Evolutionary conservation across 257 asterid genomes (phyloP).

Genomic region (Echium plantagineum): DNA sequence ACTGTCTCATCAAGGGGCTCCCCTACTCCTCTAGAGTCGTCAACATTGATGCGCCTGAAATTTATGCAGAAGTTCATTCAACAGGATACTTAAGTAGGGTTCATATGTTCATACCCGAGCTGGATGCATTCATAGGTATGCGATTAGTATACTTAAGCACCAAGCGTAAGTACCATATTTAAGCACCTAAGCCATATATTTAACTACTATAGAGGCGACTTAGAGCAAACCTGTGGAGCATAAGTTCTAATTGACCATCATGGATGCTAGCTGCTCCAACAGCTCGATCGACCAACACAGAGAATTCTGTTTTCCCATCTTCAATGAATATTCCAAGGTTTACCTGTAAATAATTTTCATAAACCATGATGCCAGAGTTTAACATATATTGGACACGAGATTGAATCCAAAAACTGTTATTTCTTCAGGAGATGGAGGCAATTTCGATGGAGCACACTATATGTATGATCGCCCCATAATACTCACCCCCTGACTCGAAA

Average conservation of each 20-base stretch:
- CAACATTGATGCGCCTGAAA: slow-evolving; percentile 49
- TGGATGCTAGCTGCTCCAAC: slow-evolving; percentile 73
- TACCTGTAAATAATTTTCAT: slow-evolving; percentile 29
- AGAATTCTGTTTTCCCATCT: slow-evolving; percentile 58
- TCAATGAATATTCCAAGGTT: slow-evolving; percentile 57
- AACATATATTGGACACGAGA: not conserved
- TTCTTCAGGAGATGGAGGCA: no score
- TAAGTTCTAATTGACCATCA: slow-evolving; percentile 79
- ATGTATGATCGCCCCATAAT: no score
- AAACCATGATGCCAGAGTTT: not conserved
- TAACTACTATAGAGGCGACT: not conserved
- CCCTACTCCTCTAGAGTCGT: slow-evolving; percentile 55
- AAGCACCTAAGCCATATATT: not conserved
- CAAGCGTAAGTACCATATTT: not conserved
- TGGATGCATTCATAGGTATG: not conserved
- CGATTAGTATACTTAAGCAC: not conserved
- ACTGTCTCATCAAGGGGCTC: slow-evolving; percentile 64
- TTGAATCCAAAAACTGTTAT: no score
- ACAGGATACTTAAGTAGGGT: no score
- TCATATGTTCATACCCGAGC: not conserved
- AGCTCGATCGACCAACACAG: slow-evolving; percentile 81
- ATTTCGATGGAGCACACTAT: no score
- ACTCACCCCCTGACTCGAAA: no score
- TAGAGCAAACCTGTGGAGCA: slow-evolving; percentile 63
- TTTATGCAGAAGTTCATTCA: no score